phyloP scores from a whole-genome alignment of 2,329 filamentous ascomycete species.

The Fusarium keratoplasticum region DNA sequence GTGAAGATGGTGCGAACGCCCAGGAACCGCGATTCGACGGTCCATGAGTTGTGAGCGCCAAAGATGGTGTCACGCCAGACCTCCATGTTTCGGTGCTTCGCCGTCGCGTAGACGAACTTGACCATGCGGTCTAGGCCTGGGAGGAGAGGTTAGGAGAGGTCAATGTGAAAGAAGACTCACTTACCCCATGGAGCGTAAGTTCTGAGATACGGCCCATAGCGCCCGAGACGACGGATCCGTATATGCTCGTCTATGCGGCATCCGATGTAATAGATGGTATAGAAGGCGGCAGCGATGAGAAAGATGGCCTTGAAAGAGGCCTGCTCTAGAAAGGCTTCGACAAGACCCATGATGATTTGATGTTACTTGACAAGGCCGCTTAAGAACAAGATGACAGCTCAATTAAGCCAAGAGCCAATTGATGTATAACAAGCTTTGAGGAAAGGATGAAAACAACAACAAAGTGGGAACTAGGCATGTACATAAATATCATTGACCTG shows the following conservation, averaged over 20 bases:
- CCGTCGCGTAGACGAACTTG: slow-evolving; percentile 63
- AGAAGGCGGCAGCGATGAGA: slow-evolving; percentile 52
- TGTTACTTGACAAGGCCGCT: background rate
- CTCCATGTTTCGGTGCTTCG: slow-evolving; percentile 67
- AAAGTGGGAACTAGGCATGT: background rate
- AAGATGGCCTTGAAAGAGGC: slow-evolving; percentile 56
- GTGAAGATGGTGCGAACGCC: slow-evolving; percentile 77
- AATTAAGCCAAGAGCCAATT: background rate
- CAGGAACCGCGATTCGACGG: slow-evolving; percentile 68
- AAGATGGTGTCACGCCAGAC: slow-evolving; percentile 69
- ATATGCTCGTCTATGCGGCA: slow-evolving; percentile 55
- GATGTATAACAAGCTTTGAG: background rate
- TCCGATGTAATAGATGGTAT: slow-evolving; percentile 53
- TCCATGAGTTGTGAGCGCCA: slow-evolving; percentile 58
- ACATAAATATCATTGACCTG: slow-evolving; percentile 2
- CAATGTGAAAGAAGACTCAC: slow-evolving; percentile 14
- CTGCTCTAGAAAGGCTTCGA: slow-evolving; percentile 60
- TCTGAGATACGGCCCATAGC: slow-evolving; percentile 52
- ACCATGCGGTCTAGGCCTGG: slow-evolving; percentile 74
- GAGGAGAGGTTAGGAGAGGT: background rate
- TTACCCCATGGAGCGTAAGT: slow-evolving; percentile 60
- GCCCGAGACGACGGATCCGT: slow-evolving; percentile 60
- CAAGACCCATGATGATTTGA: slow-evolving; percentile 57
- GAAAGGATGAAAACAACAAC: background rate
- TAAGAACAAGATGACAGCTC: background rate